These are phyloP conservation scores for Vitis labrusca DNA, from an alignment of 164 flowering plant species.

Conservation along the genomic window DNA sequence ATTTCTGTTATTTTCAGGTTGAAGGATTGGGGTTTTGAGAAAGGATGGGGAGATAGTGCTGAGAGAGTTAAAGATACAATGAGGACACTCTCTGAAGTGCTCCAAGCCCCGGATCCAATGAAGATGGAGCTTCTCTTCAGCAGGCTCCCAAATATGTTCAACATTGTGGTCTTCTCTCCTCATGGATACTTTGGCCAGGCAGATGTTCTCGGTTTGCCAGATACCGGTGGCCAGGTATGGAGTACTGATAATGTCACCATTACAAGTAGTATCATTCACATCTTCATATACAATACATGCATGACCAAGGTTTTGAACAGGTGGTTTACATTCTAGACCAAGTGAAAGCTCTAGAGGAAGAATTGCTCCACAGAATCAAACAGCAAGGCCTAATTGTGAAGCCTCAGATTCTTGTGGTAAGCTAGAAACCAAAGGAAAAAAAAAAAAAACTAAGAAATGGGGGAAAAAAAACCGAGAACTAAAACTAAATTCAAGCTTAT, in stretches of 20 bases:
- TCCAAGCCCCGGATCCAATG: constrained; percentile 84
- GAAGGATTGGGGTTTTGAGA: constrained; percentile 86
- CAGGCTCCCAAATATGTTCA: constrained; percentile 73
- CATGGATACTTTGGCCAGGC: constrained; percentile 97
- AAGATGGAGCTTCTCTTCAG: constrained; percentile 64
- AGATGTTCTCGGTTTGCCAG: constrained; percentile 94
- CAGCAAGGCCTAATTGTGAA: constrained; percentile 72
- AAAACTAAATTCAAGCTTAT: not conserved
- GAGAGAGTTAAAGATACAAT: constrained; percentile 74
- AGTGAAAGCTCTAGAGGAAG: constrained; percentile 91
- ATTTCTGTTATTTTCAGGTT: constrained; percentile 40
- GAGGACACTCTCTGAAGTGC: constrained; percentile 58
- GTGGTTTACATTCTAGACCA: constrained; percentile 96
- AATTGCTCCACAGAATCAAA: constrained; percentile 70
- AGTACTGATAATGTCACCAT: not conserved
- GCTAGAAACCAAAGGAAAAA: constrained; percentile 9
- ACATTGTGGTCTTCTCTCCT: constrained; percentile 78
- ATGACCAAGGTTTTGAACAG: constrained; percentile 28
- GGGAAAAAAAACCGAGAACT: no score
- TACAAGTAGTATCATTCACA: not conserved
- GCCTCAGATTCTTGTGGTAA: constrained; percentile 93
- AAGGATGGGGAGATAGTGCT: constrained; percentile 92
- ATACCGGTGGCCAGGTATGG: constrained; percentile 96
- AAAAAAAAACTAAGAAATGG: no score
- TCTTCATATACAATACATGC: not conserved